A percentile compares a stretch with the other conserved stretches of the same genome.
phyloP scores from a whole-genome alignment of 306 rosid species.

The Rosa chinensis region DNA sequence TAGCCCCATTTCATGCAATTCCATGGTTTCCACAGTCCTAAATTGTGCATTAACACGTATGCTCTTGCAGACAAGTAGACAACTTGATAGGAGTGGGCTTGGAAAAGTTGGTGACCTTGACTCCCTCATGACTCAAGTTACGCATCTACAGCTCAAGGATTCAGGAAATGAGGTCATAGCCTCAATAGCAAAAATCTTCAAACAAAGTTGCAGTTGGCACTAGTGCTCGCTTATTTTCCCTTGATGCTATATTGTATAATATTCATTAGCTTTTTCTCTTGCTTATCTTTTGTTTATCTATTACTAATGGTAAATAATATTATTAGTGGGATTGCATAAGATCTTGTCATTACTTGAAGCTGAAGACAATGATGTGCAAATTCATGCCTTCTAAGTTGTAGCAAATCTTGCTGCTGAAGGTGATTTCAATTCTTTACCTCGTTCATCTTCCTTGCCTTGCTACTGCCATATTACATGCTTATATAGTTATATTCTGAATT shows the following conservation, averaged over 20 bases:
- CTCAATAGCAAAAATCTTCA: constrained; percentile 94
- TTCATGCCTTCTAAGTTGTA: constrained; percentile 98
- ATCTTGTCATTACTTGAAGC: constrained; percentile 97
- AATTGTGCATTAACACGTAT: constrained; percentile 12
- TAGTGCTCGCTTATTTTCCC: constrained; percentile 21
- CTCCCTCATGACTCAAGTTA: constrained; percentile 66
- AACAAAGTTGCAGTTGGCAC: constrained; percentile 67
- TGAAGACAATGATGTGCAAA: constrained; percentile 86
- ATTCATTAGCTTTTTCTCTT: constrained; percentile 11
- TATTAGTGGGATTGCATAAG: constrained; percentile 93
- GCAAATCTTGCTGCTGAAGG: constrained; percentile 99
- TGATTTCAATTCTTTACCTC: constrained; percentile 26
- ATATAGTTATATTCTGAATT: not conserved
- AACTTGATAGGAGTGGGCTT: constrained; percentile 50
- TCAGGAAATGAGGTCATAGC: constrained; percentile 81
- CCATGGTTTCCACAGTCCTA: constrained; percentile 8
- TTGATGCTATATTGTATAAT: constrained; percentile 12
- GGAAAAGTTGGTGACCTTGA: constrained; percentile 57
- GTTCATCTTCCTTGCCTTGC: not conserved
- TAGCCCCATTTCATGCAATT: not conserved
- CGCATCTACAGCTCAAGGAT: constrained; percentile 53
- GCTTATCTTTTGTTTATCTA: constrained; percentile 15
- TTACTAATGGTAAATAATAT: constrained; percentile 35
- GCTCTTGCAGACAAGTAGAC: constrained; percentile 62
- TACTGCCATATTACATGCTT: not conserved